phyloP scores from a whole-genome alignment of 208 protist species.

The Endotrypanum monterogeii region DNA sequence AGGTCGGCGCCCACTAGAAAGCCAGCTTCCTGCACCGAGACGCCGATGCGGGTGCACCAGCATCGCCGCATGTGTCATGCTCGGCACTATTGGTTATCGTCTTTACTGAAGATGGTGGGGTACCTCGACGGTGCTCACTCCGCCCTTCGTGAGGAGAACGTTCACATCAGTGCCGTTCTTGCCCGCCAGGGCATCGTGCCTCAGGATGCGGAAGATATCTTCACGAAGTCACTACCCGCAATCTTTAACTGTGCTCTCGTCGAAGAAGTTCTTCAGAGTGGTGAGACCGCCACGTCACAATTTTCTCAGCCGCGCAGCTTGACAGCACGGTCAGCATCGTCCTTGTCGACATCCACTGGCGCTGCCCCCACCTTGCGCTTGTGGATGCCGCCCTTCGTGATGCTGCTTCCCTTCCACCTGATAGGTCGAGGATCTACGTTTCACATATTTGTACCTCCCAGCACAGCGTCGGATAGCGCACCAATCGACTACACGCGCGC shows the following conservation, averaged over 20 bases:
- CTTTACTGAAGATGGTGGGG: constrained; percentile 59
- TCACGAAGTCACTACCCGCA: constrained; percentile 46
- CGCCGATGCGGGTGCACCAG: background rate
- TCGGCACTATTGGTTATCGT: constrained; percentile 63
- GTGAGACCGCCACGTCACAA: background rate
- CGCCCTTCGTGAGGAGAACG: constrained; percentile 58
- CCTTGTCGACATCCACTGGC: background rate
- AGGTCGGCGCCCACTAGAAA: background rate
- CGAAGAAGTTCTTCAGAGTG: constrained; percentile 42
- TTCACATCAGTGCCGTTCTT: constrained; percentile 52
- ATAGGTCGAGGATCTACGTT: constrained; percentile 49
- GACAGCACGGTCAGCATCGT: background rate
- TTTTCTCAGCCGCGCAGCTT: background rate
- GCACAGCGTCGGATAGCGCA: background rate
- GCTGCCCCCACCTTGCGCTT: constrained; percentile 6
- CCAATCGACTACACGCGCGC: background rate
- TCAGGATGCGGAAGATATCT: constrained; percentile 22
- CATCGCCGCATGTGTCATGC: constrained; percentile 6
- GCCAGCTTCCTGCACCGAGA: background rate
- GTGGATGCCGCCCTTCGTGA: constrained; percentile 55
- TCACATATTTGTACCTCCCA: constrained; percentile 42
- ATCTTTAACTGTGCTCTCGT: constrained; percentile 66
- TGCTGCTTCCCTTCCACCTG: constrained; percentile 62
- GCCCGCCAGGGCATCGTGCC: constrained; percentile 32
- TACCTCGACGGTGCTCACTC: constrained; percentile 51